These are phyloP conservation scores for Cynanchum wilfordii DNA, from an alignment of 257 asterid genomes.

Conservation along the genomic window DNA sequence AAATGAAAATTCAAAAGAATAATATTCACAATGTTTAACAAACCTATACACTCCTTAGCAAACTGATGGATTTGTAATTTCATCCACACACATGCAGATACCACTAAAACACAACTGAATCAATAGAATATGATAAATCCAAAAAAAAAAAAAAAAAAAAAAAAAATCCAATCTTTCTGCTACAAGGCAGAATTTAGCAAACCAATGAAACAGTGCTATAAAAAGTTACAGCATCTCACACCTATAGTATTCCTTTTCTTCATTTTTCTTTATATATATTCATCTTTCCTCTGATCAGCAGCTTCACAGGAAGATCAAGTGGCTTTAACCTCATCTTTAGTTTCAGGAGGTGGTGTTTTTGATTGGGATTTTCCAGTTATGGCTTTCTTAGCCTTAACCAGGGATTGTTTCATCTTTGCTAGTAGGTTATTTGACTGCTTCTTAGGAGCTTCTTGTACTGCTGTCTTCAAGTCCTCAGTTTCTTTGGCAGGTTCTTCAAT, in stretches of 20 bases:
- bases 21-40: slow-evolving; percentile 16
- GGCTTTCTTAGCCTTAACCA: slow-evolving; percentile 89
- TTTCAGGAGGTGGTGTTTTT: slow-evolving; percentile 48
- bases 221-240: slow-evolving; percentile 32
- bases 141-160: slow-evolving; percentile 22
- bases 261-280: neutral
- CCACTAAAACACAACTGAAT: slow-evolving; percentile 26
- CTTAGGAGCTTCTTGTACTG: slow-evolving; percentile 31
- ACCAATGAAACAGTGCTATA: slow-evolving; percentile 22
- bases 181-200: slow-evolving; percentile 9
- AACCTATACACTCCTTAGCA: slow-evolving; percentile 40
- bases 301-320: slow-evolving; percentile 19
- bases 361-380: slow-evolving; percentile 71
- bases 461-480: slow-evolving; percentile 25
- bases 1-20: slow-evolving; percentile 5
- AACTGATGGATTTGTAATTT: slow-evolving; percentile 36
- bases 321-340: slow-evolving; percentile 37
- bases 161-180: slow-evolving; percentile 27
- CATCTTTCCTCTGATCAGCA: slow-evolving; percentile 3
- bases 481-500: slow-evolving; percentile 25
- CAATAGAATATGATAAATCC: slow-evolving; percentile 19
- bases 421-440: slow-evolving; percentile 59
- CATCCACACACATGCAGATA: slow-evolving; percentile 39
- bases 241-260: slow-evolving; percentile 20
- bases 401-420: slow-evolving; percentile 77